These are phyloP conservation scores for Coemansia sp. DNA, from an alignment of 192 early-diverging fungal genomes.

Conservation along the genomic window DNA sequence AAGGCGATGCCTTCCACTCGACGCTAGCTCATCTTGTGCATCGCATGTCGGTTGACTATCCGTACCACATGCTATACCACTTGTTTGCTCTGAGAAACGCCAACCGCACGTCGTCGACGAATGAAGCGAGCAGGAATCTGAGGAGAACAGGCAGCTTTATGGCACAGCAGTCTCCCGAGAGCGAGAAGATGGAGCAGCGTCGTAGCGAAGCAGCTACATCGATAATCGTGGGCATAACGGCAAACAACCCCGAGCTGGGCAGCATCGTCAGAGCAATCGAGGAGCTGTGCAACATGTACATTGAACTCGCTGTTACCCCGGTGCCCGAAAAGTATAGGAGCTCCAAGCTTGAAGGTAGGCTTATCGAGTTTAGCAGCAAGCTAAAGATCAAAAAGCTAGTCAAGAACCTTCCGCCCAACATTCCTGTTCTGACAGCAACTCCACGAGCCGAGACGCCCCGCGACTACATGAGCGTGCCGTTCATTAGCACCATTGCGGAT, in stretches of 20 bases:
- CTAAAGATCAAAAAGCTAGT: slow-evolving; percentile 34
- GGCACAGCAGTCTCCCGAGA: slow-evolving; percentile 23
- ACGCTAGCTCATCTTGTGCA: slow-evolving; percentile 24
- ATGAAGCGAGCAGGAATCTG: slow-evolving; percentile 2
- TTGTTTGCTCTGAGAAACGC: slow-evolving; percentile 54
- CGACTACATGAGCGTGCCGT: slow-evolving; percentile 44
- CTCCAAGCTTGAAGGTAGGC: slow-evolving; percentile 24
- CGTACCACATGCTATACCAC: slow-evolving; percentile 43
- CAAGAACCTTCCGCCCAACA: slow-evolving; percentile 30
- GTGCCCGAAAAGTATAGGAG: slow-evolving; percentile 45
- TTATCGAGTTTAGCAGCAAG: slow-evolving; percentile 29
- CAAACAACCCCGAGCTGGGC: slow-evolving; percentile 18
- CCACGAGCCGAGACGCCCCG: slow-evolving; percentile 28
- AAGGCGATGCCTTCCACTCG: slow-evolving; percentile 27
- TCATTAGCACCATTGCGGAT: slow-evolving; percentile 30
- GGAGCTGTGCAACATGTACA: slow-evolving; percentile 38
- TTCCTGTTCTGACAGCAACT: slow-evolving; percentile 42
- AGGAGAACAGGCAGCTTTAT: slow-evolving; percentile 14
- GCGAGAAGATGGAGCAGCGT: slow-evolving; percentile 44
- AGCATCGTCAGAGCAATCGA: slow-evolving; percentile 41
- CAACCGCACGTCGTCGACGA: slow-evolving; percentile 25
- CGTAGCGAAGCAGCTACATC: slow-evolving; percentile 41
- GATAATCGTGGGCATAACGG: slow-evolving; percentile 25
- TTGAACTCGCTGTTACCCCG: slow-evolving; percentile 38
- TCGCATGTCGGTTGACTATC: slow-evolving; percentile 47